These are phyloP conservation scores for Wickerhamomyces strasburgensis DNA, from an alignment of 805 yeast genomes.

Conservation along the genomic window DNA sequence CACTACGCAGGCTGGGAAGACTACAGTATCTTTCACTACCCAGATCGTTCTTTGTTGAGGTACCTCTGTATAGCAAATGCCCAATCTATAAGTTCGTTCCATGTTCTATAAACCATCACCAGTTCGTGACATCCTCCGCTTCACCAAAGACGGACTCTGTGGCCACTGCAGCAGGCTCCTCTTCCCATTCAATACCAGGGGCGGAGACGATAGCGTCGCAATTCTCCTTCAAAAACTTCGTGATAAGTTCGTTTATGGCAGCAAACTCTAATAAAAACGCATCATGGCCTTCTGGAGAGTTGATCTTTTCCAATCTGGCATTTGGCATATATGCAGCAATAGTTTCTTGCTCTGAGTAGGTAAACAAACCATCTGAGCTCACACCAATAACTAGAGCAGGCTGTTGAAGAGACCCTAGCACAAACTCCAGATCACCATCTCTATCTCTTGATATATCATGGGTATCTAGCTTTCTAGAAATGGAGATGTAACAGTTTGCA, in stretches of 20 bases:
- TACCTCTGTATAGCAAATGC: no score
- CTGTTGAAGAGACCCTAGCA: slow-evolving; percentile 54
- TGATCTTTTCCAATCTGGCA: slow-evolving; percentile 61
- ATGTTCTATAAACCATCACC: no score
- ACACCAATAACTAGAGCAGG: slow-evolving; percentile 88
- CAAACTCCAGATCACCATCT: slow-evolving; percentile 36
- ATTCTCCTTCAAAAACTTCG: slow-evolving; percentile 55
- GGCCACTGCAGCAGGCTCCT: slow-evolving; percentile 36
- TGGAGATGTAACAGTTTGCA: slow-evolving; percentile 93
- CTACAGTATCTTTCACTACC: no score
- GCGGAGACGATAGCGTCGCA: slow-evolving; percentile 54
- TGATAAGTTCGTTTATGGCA: slow-evolving; percentile 66
- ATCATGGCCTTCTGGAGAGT: slow-evolving; percentile 96
- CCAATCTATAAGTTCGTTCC: no score
- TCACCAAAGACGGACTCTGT: slow-evolving; percentile 83
- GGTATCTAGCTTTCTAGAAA: slow-evolving; percentile 89
- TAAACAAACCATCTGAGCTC: slow-evolving; percentile 87
- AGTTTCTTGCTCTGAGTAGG: slow-evolving; percentile 84
- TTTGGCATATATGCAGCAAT: slow-evolving; percentile 72
- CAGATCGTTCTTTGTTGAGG: no score
- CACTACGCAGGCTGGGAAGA: no score
- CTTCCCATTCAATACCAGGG: slow-evolving; percentile 39
- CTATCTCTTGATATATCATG: slow-evolving; percentile 89
- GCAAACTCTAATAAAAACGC: slow-evolving; percentile 90
- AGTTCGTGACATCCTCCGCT: slow-evolving; percentile 88